A percentile compares a stretch with the other conserved stretches of the same genome.
phyloP scores from a whole-genome alignment of 1,284 basidiomycete genomes.

The Ganoderma meredithae region DNA sequence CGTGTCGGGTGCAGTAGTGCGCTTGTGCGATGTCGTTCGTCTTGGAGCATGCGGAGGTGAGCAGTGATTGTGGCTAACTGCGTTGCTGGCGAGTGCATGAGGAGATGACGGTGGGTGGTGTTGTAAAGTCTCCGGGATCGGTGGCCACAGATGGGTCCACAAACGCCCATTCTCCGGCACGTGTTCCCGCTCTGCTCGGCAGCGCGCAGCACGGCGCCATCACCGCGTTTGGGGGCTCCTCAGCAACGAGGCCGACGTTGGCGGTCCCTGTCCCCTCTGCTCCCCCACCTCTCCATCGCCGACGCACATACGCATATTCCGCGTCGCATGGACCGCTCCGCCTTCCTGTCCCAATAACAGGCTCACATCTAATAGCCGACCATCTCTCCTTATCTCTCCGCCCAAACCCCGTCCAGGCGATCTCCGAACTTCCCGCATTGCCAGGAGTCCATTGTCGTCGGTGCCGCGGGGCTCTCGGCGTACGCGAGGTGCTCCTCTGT shows the following conservation, averaged over 20 bases:
- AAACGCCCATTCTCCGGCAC: conserved; percentile 20
- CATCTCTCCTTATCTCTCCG: conserved; percentile 29
- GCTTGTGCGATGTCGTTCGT: neutral
- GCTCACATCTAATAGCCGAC: conserved; percentile 27
- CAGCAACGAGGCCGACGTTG: conserved; percentile 22
- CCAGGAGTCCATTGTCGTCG: conserved; percentile 28
- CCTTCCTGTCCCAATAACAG: neutral
- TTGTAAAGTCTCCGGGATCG: conserved; percentile 1
- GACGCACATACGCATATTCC: conserved; percentile 18
- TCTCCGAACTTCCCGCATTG: conserved; percentile 24
- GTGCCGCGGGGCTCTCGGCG: conserved; percentile 12
- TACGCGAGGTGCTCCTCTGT: conserved; percentile 18
- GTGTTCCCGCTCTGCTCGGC: conserved; percentile 21
- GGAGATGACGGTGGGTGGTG: conserved; percentile 16
- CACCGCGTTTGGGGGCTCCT: conserved; percentile 30
- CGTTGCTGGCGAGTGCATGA: neutral
- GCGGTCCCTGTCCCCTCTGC: conserved; percentile 11
- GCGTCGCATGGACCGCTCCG: conserved; percentile 11
- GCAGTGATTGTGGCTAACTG: neutral
- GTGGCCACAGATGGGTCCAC: conserved; percentile 13
- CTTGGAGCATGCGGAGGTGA: neutral
- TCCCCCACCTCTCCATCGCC: conserved; percentile 22
- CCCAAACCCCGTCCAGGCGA: conserved; percentile 26
- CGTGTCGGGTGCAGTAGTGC: neutral
- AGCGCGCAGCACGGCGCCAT: conserved; percentile 29